These are phyloP conservation scores for Dothideomycetidae sp. DNA, from an alignment of 2,329 filamentous ascomycete genomes.

Conservation along the genomic window DNA sequence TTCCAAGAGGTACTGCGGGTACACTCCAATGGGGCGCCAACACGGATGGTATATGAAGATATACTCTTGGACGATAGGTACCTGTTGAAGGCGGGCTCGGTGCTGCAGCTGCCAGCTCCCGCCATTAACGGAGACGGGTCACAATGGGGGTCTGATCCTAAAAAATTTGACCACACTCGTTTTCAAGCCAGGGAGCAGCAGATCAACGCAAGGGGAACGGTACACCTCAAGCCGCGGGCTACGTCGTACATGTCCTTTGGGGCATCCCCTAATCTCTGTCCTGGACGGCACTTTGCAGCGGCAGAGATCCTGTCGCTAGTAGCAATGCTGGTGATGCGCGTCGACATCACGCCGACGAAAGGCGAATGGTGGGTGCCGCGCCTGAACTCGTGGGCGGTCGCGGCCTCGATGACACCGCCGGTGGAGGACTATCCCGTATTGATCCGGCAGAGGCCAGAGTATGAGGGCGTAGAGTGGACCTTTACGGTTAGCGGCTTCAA, in stretches of 20 bases:
- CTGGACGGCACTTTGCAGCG: constrained; percentile 19
- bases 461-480: too few relatives aligned
- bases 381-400: too few relatives aligned
- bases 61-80: constrained; percentile 23
- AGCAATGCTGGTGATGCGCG: constrained; percentile 16
- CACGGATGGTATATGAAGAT: constrained; percentile 23
- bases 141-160: constrained; percentile 21
- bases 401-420: too few relatives aligned
- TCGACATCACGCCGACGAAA: constrained; percentile 10
- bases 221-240: constrained; percentile 1
- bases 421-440: too few relatives aligned
- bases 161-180: constrained; percentile 15
- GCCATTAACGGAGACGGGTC: constrained; percentile 18
- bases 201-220: not conserved
- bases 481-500: too few relatives aligned
- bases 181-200: constrained; percentile 11
- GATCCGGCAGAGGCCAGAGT: too few relatives aligned
- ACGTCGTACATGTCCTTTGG: constrained; percentile 12
- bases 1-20: constrained; percentile 26
- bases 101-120: constrained; percentile 23
- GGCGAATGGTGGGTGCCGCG: too few relatives aligned
- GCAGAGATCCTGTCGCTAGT: constrained; percentile 18
- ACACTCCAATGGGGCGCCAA: constrained; percentile 17
- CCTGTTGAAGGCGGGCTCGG: constrained; percentile 23
- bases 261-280: constrained; percentile 18